Evolutionary conservation across 768 basidiomycete genomes (phyloP).

Genomic region (Mycena olivaceomarginata): DNA sequence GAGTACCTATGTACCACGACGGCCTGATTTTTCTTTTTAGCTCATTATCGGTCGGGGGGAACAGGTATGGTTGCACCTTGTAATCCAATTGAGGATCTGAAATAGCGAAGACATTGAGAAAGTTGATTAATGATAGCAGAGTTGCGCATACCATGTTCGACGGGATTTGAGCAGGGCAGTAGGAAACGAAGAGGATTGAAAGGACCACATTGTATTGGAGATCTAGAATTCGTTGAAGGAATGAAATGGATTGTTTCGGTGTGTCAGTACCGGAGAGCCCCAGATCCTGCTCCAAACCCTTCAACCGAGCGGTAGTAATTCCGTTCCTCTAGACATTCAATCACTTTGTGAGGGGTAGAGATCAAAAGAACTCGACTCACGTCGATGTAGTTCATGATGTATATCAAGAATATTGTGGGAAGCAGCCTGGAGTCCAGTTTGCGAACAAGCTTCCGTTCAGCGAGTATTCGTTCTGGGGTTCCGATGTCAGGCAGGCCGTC

Average conservation of each 20-base stretch:
- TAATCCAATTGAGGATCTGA: slow-evolving; percentile 74
- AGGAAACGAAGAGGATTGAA: slow-evolving; percentile 74
- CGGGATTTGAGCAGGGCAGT: slow-evolving; percentile 79
- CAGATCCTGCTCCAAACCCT: slow-evolving; percentile 71
- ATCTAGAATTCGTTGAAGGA: slow-evolving; percentile 54
- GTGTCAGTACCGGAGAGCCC: slow-evolving; percentile 61
- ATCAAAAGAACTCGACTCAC: slow-evolving; percentile 54
- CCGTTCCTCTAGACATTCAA: slow-evolving; percentile 62
- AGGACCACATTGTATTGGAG: slow-evolving; percentile 72
- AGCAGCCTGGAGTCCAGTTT: slow-evolving; percentile 75
- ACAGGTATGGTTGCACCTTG: slow-evolving; percentile 59
- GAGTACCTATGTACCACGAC: slow-evolving; percentile 72
- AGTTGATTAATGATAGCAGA: neutral
- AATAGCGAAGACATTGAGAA: neutral
- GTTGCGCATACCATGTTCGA: slow-evolving; percentile 74
- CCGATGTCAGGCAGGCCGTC: slow-evolving; percentile 36
- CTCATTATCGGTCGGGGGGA: neutral
- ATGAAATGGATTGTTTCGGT: neutral
- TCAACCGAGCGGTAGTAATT: slow-evolving; percentile 68
- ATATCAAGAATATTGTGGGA: slow-evolving; percentile 75
- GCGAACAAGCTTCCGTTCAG: slow-evolving; percentile 68
- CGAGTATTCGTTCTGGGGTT: slow-evolving; percentile 55
- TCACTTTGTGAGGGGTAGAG: neutral
- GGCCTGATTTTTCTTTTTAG: slow-evolving; percentile 62
- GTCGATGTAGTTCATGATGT: slow-evolving; percentile 82